Percentiles rank a stretch among this genome's conserved stretches.
Conservation (phyloP, 2,329 filamentous ascomycete genomes). For the Teratosphaeria nubilosa region DNA sequence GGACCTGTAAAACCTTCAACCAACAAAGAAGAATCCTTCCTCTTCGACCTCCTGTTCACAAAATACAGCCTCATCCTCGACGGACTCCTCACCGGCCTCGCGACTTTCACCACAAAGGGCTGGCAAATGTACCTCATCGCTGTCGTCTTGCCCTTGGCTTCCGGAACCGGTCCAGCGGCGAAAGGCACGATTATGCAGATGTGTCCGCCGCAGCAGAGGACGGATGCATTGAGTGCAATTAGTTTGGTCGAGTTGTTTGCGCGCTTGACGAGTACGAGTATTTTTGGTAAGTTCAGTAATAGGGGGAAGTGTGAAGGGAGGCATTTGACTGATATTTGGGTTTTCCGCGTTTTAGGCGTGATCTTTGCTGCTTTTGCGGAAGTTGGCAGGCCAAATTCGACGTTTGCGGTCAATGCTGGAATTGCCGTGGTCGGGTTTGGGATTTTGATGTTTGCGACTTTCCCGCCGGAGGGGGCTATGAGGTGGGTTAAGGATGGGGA, state of each 20-base stretch:
- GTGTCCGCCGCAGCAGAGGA: constrained; percentile 51
- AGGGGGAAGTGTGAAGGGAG: no score
- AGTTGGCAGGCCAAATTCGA: constrained; percentile 49
- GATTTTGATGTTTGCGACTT: constrained; percentile 36
- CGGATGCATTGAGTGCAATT: constrained; percentile 59
- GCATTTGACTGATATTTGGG: no score
- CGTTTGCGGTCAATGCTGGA: constrained; percentile 57
- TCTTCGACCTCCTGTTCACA: constrained; percentile 59
- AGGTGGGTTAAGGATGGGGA: constrained; percentile 10
- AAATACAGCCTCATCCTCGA: constrained; percentile 57
- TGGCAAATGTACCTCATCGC: constrained; percentile 64
- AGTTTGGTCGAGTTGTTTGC: constrained; percentile 62
- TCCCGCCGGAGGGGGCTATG: constrained; percentile 31
- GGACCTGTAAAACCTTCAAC: constrained; percentile 20
- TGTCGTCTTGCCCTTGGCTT: constrained; percentile 55
- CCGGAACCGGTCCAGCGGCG: constrained; percentile 57
- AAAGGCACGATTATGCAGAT: constrained; percentile 67
- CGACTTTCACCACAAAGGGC: constrained; percentile 50
- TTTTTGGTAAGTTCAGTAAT: constrained; percentile 43
- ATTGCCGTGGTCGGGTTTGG: constrained; percentile 45
- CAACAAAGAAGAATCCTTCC: constrained; percentile 41
- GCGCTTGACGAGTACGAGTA: constrained; percentile 48
- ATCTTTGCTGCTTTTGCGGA: constrained; percentile 55
- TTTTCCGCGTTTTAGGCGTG: constrained; percentile 21
- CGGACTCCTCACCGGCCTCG: constrained; percentile 52